phyloP scores from a whole-genome alignment of 257 asterid species.

The Solanum corneliomulleri region DNA sequence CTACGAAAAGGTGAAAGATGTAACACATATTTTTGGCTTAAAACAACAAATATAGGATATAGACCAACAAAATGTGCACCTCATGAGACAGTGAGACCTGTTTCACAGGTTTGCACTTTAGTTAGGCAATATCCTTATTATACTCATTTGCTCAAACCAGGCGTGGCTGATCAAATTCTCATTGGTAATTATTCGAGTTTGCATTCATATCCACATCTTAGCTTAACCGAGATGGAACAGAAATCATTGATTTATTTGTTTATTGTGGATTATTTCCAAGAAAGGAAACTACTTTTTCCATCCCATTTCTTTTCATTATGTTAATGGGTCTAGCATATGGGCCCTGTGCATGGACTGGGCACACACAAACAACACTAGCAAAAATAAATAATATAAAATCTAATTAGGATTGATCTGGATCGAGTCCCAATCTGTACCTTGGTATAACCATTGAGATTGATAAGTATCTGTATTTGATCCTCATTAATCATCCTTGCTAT shows the following conservation, averaged over 20 bases:
- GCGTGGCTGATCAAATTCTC: neutral
- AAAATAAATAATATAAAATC: neutral
- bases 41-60: neutral
- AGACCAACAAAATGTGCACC: neutral
- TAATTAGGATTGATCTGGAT: neutral
- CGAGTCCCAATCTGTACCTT: conserved; percentile 35
- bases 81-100: neutral
- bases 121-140: neutral
- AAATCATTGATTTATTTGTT: conserved; percentile 3
- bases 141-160: neutral
- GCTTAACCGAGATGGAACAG: neutral
- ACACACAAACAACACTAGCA: neutral
- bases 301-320: neutral
- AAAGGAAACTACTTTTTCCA: neutral
- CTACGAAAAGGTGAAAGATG: neutral
- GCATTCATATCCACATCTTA: neutral
- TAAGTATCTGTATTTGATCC: conserved; percentile 84
- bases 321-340: neutral
- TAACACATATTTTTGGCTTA: neutral
- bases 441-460: conserved; percentile 96
- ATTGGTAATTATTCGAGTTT: neutral
- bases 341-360: neutral
- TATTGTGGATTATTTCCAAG: neutral
- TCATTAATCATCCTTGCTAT: conserved; percentile 93
- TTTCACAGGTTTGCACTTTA: neutral